These are phyloP conservation scores for Puccinia polysora DNA, from an alignment of 1,284 basidiomycete species.

Conservation along the genomic window DNA sequence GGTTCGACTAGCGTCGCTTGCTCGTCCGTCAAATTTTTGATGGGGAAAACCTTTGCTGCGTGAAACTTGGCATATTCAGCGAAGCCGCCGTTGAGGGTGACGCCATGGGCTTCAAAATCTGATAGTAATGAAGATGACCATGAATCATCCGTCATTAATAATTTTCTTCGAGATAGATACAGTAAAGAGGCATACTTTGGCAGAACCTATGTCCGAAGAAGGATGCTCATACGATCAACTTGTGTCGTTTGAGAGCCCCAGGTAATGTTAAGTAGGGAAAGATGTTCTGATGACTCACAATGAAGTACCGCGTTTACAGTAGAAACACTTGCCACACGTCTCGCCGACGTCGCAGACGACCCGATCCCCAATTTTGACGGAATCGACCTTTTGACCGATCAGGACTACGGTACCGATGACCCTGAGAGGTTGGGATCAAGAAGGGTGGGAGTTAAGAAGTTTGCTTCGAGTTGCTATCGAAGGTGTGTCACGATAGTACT, in stretches of 20 bases:
- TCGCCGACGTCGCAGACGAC: conserved; percentile 66
- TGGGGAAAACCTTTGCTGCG: conserved; percentile 71
- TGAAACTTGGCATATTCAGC: conserved; percentile 63
- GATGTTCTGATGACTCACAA: conserved; percentile 26
- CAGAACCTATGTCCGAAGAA: conserved; percentile 39
- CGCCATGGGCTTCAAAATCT: conserved; percentile 70
- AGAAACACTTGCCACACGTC: conserved; percentile 70
- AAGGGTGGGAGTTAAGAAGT: neutral
- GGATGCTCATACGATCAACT: no score
- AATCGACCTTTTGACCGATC: conserved; percentile 66
- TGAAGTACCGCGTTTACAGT: conserved; percentile 67
- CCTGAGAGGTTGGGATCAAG: neutral
- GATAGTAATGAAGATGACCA: conserved; percentile 58
- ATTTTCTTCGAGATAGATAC: neutral
- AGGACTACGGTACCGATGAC: conserved; percentile 66
- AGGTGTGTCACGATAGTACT: conserved; percentile 6
- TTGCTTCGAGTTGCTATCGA: neutral
- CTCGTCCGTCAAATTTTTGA: conserved; percentile 76
- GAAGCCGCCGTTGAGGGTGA: conserved; percentile 74
- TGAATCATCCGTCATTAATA: neutral
- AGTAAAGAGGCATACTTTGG: conserved; percentile 18
- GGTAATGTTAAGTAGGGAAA: neutral
- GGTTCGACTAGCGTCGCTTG: conserved; percentile 76
- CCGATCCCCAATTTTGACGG: conserved; percentile 68
- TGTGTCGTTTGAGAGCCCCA: no score